Evolutionary conservation across 148 eudicot genomes (phyloP).

Genomic region (Tetragonia tetragonoides): DNA sequence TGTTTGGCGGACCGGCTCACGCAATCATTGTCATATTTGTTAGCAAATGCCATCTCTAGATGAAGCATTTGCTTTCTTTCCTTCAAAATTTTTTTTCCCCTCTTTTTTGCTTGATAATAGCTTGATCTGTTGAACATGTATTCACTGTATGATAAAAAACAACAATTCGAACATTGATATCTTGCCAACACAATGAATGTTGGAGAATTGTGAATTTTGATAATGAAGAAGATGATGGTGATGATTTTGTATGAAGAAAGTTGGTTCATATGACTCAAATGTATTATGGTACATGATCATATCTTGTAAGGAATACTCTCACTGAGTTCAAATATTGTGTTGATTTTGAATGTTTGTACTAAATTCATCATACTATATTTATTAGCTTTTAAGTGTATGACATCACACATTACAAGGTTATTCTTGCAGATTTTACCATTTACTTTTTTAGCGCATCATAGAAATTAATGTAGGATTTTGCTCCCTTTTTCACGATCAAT

Average conservation of each 20-base stretch:
- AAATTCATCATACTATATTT: too few relatives aligned
- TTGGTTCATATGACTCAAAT: neutral
- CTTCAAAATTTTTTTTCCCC: constrained; percentile 26
- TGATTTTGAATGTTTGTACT: neutral
- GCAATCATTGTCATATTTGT: constrained; percentile 25
- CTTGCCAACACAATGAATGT: constrained; percentile 10
- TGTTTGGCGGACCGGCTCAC: constrained; percentile 15
- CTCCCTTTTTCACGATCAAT: too few relatives aligned
- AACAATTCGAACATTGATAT: constrained; percentile 18
- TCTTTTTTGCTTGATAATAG: constrained; percentile 20
- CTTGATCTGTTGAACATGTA: constrained; percentile 26
- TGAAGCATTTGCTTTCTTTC: constrained; percentile 24
- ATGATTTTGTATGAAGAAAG: constrained; percentile 1
- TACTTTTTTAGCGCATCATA: too few relatives aligned
- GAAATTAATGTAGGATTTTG: too few relatives aligned
- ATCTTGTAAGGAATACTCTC: neutral
- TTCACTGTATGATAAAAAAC: constrained; percentile 28
- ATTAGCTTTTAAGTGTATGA: too few relatives aligned
- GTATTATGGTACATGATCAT: neutral
- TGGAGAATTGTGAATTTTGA: constrained; percentile 33
- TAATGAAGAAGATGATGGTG: constrained; percentile 1
- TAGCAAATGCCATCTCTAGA: constrained; percentile 23
- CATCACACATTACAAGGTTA: too few relatives aligned
- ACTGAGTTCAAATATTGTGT: neutral
- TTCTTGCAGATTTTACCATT: neutral